A percentile compares a stretch with the other conserved stretches of the same genome.
phyloP scores from a whole-genome alignment of 2,329 filamentous ascomycete species.

The Colletotrichum echinochloae region DNA sequence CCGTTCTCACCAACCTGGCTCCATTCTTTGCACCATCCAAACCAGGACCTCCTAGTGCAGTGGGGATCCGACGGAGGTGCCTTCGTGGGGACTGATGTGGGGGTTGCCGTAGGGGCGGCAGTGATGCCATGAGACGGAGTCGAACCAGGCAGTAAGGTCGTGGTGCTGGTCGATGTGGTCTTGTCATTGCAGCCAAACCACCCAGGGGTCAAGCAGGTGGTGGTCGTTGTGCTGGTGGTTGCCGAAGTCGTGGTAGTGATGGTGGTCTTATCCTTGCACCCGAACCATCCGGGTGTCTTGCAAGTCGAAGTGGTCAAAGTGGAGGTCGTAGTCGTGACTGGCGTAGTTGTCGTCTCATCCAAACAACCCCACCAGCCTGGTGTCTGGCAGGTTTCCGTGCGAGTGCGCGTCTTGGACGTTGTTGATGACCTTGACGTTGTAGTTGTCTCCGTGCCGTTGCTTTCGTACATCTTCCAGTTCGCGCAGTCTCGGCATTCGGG shows the following conservation, averaged over 20 bases:
- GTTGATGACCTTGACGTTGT: conserved; percentile 70
- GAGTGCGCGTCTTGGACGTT: conserved; percentile 70
- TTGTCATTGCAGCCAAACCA: conserved; percentile 65
- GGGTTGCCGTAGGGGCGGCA: conserved; percentile 47
- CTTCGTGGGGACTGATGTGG: conserved; percentile 45
- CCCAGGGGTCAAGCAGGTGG: conserved; percentile 64
- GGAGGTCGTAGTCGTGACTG: conserved; percentile 56
- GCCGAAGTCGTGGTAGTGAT: conserved; percentile 47
- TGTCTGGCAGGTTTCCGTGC: conserved; percentile 89
- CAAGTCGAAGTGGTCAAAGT: conserved; percentile 67
- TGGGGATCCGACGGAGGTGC: conserved; percentile 45
- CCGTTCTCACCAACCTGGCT: conserved; percentile 27
- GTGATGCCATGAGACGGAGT: conserved; percentile 47
- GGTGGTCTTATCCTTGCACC: conserved; percentile 68
- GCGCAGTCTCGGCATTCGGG: conserved; percentile 89
- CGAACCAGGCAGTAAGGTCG: conserved; percentile 20
- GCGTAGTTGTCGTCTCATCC: conserved; percentile 70
- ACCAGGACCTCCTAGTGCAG: conserved; percentile 55
- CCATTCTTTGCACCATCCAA: conserved; percentile 57
- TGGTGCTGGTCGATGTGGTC: conserved; percentile 45
- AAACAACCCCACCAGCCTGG: conserved; percentile 92
- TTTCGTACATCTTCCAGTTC: conserved; percentile 94
- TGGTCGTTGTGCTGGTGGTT: conserved; percentile 45
- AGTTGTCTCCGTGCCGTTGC: conserved; percentile 84
- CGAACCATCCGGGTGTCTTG: conserved; percentile 74